These are phyloP conservation scores for Anthostomella pinea DNA, from an alignment of 2,329 filamentous ascomycete species.

Conservation along the genomic window DNA sequence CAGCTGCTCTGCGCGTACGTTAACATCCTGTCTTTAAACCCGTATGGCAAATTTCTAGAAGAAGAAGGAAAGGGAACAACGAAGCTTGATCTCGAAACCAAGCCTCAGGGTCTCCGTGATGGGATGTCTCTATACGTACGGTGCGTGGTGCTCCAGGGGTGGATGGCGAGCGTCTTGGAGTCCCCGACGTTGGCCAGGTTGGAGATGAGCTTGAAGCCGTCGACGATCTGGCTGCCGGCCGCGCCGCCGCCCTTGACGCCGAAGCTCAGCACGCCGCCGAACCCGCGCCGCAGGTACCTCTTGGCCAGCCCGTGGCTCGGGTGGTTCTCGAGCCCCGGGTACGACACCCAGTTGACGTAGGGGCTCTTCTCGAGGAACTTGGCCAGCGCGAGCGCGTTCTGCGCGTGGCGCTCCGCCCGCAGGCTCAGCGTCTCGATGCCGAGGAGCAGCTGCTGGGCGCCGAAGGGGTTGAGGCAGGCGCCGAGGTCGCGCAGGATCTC, in stretches of 20 bases:
- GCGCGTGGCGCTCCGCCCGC: conserved; percentile 80
- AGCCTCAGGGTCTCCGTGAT: too few relatives aligned
- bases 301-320: conserved; percentile 76
- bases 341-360: conserved; percentile 89
- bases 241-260: conserved; percentile 84
- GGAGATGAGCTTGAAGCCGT: conserved; percentile 91
- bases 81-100: too few relatives aligned
- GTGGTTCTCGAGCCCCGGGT: conserved; percentile 83
- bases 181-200: conserved; percentile 97
- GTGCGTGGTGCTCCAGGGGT: conserved; percentile 94
- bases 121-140: too few relatives aligned
- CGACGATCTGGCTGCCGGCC: conserved; percentile 86
- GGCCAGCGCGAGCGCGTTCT: conserved; percentile 78
- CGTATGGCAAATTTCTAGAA: too few relatives aligned
- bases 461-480: conserved; percentile 81
- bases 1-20: too few relatives aligned
- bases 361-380: conserved; percentile 79
- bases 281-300: conserved; percentile 81
- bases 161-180: conserved; percentile 90
- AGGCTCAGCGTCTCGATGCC: conserved; percentile 88
- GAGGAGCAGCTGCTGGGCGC: conserved; percentile 84
- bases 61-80: too few relatives aligned
- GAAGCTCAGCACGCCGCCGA: conserved; percentile 88
- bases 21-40: too few relatives aligned
- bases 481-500: conserved; percentile 89